Base-by-base conservation (phyloP, 2,329 filamentous ascomycete genomes). In the Arthroderma uncinatum region DNA sequence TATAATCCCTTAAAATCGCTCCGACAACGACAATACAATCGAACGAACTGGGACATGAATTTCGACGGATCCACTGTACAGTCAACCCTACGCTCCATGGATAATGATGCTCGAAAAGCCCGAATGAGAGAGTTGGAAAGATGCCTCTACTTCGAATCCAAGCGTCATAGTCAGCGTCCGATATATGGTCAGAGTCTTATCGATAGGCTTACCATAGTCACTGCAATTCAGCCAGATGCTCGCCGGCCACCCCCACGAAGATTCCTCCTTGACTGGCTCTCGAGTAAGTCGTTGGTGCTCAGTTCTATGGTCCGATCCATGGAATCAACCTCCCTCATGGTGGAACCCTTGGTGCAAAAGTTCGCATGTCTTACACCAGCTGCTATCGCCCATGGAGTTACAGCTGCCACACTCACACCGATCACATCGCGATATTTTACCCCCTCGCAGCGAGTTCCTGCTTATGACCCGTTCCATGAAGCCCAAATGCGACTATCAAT, bases 321-420 rank as follows among this genome's bases (percentile, higher is more conserved):
- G 0, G 80, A 85, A 40, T 80, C 89, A 64, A 84, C 90, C 23
- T 84, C 90, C 1, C 79, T 83, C 54, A 77, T 78, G 12, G 78
- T 95, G 71, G 85, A 92, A 65, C 83, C 82, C 0, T 84, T 81
- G 2, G 85, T 98, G 55, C 83, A 87, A 61, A 89, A 92, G 67
- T 98, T 96, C 66, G 89, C 87, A 0, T 98, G 92, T 65, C 84
- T 95, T 34, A 97, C 93, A 0, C 93, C 93, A 1, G 85, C 89
- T 0, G 92, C 89, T 10, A 84, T 95, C 2, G 89, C 90, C 0
- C 82, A 86, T 30, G 89, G 94, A 62, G 77, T 94, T 64, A 82
- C 83, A 16, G 77, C 80, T 28, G 76, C 91, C 23, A 69, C 87
- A 1, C 76, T 93, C 5, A 86, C 86, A 0, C 75, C 84, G 48